Evolutionary conservation across 176 grass and related monocot genomes (phyloP).

Genomic region (Pontederia paniculata): DNA sequence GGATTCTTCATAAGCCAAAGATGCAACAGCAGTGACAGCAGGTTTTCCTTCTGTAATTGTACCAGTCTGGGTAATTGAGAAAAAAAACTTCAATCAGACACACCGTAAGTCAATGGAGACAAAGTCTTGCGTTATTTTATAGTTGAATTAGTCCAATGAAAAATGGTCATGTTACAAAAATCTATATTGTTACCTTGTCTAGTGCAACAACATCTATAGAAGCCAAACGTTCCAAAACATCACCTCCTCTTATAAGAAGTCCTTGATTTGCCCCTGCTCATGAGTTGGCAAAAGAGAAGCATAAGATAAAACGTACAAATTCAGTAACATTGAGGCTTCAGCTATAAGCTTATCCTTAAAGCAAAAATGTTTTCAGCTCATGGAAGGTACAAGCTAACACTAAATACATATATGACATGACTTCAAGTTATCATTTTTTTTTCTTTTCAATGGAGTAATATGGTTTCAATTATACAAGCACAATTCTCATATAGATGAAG

Average conservation of each 20-base stretch:
- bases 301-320: too few species aligned
- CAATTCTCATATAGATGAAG: too few species aligned
- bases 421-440: too few species aligned
- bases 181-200: constrained; percentile 50
- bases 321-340: too few species aligned
- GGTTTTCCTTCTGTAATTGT: constrained; percentile 93
- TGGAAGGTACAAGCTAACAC: too few species aligned
- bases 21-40: constrained; percentile 67
- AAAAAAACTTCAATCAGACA: constrained; percentile 1
- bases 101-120: constrained; percentile 1
- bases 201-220: constrained; percentile 63
- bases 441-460: too few species aligned
- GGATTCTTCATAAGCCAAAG: constrained; percentile 47
- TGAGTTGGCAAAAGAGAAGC: neutral
- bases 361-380: too few species aligned
- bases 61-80: constrained; percentile 47
- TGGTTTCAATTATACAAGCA: too few species aligned
- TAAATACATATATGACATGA: too few species aligned
- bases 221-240: constrained; percentile 91
- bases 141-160: neutral
- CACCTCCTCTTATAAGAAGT: constrained; percentile 88
- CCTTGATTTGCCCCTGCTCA: constrained; percentile 81
- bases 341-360: too few species aligned
- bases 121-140: neutral
- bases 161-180: constrained; percentile 12